Evolutionary conservation across 2,329 filamentous ascomycete species (phyloP).

Genomic region (Mollisiaceae sp.): DNA sequence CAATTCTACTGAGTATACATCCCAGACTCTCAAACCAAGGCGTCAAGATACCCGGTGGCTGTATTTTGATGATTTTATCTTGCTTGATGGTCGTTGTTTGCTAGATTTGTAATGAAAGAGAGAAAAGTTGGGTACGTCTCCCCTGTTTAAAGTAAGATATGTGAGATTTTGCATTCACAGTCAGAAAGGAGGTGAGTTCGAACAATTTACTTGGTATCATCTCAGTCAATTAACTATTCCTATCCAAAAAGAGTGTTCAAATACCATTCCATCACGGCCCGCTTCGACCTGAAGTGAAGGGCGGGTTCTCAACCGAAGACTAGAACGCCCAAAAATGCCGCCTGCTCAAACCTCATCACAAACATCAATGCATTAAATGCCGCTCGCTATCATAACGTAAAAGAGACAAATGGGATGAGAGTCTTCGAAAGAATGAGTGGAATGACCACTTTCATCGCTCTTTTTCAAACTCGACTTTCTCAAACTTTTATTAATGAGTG

Average conservation of each 20-base stretch:
- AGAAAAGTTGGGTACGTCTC: too few relatives aligned
- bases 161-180: too few relatives aligned
- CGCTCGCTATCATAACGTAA: slow-evolving; percentile 10
- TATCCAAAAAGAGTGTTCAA: slow-evolving; percentile 23
- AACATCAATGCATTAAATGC: slow-evolving; percentile 11
- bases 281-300: slow-evolving; percentile 16
- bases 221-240: slow-evolving; percentile 16
- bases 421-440: slow-evolving; percentile 17
- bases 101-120: too few relatives aligned
- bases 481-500: slow-evolving; percentile 6
- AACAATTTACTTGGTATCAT: neutral
- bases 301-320: neutral
- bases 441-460: slow-evolving; percentile 4
- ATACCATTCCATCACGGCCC: slow-evolving; percentile 13
- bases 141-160: too few relatives aligned
- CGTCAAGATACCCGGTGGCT: slow-evolving; percentile 4
- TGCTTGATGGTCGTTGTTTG: neutral
- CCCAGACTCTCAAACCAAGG: neutral
- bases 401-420: neutral
- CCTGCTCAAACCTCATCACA: slow-evolving; percentile 9
- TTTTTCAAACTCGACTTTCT: slow-evolving; percentile 2
- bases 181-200: neutral
- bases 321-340: slow-evolving; percentile 23
- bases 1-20: slow-evolving; percentile 24
- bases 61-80: neutral